Evolutionary conservation across 768 basidiomycete species (phyloP).

Genomic region (Favolaschia claudopus): DNA sequence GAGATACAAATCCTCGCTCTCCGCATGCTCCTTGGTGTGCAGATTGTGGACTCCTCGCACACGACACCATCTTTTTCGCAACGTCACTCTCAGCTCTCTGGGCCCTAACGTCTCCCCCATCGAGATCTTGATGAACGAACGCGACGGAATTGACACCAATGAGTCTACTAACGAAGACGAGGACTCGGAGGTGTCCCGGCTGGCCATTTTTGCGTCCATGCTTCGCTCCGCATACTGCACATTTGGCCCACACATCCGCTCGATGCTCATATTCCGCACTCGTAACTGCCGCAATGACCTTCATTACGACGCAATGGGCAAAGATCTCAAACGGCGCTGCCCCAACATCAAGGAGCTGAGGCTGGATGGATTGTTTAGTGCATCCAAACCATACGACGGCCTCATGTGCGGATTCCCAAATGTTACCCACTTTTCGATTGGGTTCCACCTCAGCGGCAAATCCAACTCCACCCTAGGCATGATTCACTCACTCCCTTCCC

Average conservation of each 20-base stretch:
- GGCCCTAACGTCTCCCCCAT: no score
- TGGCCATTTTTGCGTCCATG: background rate
- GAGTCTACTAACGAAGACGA: no score
- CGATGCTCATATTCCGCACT: slow-evolving; percentile 5
- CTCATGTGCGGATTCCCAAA: slow-evolving; percentile 6
- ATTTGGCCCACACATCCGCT: slow-evolving; percentile 4
- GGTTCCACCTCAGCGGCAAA: slow-evolving; percentile 2
- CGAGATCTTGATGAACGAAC: no score
- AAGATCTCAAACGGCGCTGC: slow-evolving; percentile 3
- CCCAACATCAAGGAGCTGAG: background rate
- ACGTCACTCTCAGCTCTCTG: background rate
- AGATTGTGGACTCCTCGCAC: slow-evolving; percentile 7
- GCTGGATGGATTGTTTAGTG: slow-evolving; percentile 9
- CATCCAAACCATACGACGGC: background rate
- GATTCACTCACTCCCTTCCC: slow-evolving; percentile 4
- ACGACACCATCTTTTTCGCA: slow-evolving; percentile 3
- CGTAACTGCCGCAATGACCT: background rate
- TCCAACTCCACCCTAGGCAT: slow-evolving; percentile 3
- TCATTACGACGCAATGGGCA: slow-evolving; percentile 6
- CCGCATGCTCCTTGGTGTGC: slow-evolving; percentile 9
- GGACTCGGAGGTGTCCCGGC: no score
- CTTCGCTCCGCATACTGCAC: slow-evolving; percentile 8
- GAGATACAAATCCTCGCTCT: background rate
- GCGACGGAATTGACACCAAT: no score
- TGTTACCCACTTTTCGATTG: background rate